A percentile compares a stretch with the other conserved stretches of the same genome.
phyloP scores from a whole-genome alignment of 441 rosid species.

The Macaranga tanarius region DNA sequence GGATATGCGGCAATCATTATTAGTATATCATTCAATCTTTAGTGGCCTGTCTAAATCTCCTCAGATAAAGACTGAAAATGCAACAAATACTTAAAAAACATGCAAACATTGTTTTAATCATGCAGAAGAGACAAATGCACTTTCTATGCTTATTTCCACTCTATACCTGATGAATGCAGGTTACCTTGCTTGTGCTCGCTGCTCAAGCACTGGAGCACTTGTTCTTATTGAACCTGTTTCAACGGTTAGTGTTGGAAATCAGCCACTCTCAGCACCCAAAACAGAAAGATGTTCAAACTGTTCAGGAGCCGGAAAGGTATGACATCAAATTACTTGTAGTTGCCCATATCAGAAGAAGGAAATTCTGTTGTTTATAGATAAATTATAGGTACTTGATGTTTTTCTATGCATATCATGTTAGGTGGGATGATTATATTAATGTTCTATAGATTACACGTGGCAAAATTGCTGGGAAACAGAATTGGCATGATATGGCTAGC shows the following conservation, averaged over 20 bases:
- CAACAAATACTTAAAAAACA: not conserved
- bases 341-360: not conserved
- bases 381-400: not conserved
- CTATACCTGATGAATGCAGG: constrained; percentile 46
- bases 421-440: not conserved
- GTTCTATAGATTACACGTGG: not conserved
- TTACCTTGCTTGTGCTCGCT: constrained; percentile 97
- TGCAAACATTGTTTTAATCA: not conserved
- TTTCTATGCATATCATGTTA: not conserved
- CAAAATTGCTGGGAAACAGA: not conserved
- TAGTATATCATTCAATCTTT: not conserved
- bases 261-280: constrained; percentile 55
- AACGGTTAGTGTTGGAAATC: constrained; percentile 45
- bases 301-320: constrained; percentile 91
- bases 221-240: constrained; percentile 70
- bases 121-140: not conserved
- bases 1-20: not conserved
- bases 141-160: constrained; percentile 7
- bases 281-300: constrained; percentile 94
- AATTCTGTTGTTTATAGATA: not conserved
- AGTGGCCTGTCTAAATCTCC: not conserved
- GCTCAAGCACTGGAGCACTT: constrained; percentile 80
- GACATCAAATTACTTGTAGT: constrained; percentile 3
- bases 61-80: not conserved
- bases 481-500: too few relatives aligned